These are phyloP conservation scores for Entelexis paramagnoliae DNA, from an alignment of 1,139 yeast genomes.

Conservation along the genomic window DNA sequence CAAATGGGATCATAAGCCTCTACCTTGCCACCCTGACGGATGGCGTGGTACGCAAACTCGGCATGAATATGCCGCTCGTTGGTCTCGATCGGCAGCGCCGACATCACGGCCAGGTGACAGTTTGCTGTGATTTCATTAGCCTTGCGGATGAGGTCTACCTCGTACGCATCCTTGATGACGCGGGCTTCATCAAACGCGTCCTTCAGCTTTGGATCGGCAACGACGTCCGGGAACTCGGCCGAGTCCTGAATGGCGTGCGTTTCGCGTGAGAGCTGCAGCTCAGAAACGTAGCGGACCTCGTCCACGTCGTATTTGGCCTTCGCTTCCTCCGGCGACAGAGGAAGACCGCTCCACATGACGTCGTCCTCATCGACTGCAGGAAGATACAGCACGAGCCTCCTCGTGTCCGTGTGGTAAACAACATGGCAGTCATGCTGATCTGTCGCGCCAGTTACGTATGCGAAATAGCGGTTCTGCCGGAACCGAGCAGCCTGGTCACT, in stretches of 20 bases:
- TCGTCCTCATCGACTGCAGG: constrained; percentile 81
- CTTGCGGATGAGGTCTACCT: constrained; percentile 60
- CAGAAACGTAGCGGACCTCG: constrained; percentile 53
- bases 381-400: constrained; percentile 57
- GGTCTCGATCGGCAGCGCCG: constrained; percentile 75
- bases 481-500: constrained; percentile 71
- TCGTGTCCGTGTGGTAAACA: constrained; percentile 45
- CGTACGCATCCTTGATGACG: constrained; percentile 71
- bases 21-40: constrained; percentile 83
- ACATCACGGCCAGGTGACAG: constrained; percentile 85
- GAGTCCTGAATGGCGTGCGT: constrained; percentile 35
- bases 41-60: constrained; percentile 84
- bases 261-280: constrained; percentile 35
- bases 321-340: constrained; percentile 61
- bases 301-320: constrained; percentile 62
- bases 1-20: constrained; percentile 93
- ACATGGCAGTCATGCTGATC: constrained; percentile 69
- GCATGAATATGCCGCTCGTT: constrained; percentile 92
- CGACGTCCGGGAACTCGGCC: constrained; percentile 24
- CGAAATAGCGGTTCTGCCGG: constrained; percentile 85
- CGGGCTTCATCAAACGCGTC: constrained; percentile 82
- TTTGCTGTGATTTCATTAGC: constrained; percentile 81
- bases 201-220: constrained; percentile 24
- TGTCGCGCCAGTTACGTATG: constrained; percentile 67
- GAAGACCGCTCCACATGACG: constrained; percentile 94